Conservation (phyloP, 139 green algal genomes). For the Chlorella vulgaris region DNA sequence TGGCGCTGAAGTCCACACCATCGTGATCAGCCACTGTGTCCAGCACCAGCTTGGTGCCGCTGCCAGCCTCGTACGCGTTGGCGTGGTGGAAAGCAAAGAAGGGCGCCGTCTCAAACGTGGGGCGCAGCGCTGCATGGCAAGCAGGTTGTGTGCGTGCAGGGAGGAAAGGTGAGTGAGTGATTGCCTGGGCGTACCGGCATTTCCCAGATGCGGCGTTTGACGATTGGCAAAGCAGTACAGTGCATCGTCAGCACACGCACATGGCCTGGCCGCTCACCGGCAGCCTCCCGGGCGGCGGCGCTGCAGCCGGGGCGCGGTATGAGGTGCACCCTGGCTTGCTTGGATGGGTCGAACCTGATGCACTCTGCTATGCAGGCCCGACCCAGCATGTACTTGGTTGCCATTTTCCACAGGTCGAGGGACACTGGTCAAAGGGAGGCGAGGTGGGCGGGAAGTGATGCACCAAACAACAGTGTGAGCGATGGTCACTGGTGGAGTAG, state of each 20-base stretch:
- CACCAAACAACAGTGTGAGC: too few species aligned
- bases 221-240: too few species aligned
- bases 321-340: constrained; percentile 48
- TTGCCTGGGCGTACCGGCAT: not conserved
- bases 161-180: not conserved
- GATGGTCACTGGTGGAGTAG: too few species aligned
- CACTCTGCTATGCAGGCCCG: constrained; percentile 59
- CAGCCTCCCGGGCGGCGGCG: too few species aligned
- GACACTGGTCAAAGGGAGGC: constrained; percentile 24
- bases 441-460: not conserved
- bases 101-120: not conserved
- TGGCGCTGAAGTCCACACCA: constrained; percentile 37
- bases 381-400: constrained; percentile 51
- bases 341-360: constrained; percentile 33
- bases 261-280: too few species aligned
- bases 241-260: too few species aligned
- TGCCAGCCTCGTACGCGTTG: constrained; percentile 43
- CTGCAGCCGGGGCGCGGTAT: constrained; percentile 45
- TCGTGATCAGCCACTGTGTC: constrained; percentile 42
- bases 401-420: constrained; percentile 51
- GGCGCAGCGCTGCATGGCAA: not conserved
- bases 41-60: constrained; percentile 34
- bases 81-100: constrained; percentile 48
- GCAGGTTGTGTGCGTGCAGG: not conserved
- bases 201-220: too few species aligned